A percentile compares a stretch with the other conserved stretches of the same genome.
Evolutionary conservation across 768 basidiomycete species (phyloP).

Genomic region (Hericium rajendrae): DNA sequence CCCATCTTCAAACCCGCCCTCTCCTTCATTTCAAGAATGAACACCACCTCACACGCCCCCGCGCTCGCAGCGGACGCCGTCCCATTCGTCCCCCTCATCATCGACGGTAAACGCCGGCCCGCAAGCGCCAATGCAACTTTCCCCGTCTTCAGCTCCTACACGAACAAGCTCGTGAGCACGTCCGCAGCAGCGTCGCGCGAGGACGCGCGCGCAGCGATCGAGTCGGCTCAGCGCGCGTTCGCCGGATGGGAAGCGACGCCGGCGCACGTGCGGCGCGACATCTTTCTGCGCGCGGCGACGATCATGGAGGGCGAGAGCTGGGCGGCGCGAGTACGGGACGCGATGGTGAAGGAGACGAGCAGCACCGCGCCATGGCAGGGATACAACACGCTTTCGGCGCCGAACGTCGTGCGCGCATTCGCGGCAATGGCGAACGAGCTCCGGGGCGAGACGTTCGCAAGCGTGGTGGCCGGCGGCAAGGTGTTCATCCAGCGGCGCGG

Average conservation of each 20-base stretch:
- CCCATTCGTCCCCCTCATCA: conserved; percentile 23
- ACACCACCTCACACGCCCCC: too few relatives aligned
- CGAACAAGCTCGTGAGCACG: conserved; percentile 31
- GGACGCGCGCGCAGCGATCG: conserved; percentile 9
- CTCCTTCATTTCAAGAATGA: too few relatives aligned
- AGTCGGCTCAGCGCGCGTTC: background rate
- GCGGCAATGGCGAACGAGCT: conserved; percentile 25
- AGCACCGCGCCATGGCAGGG: conserved; percentile 1
- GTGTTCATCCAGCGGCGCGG: conserved; percentile 35
- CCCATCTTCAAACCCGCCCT: too few relatives aligned
- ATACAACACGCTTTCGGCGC: conserved; percentile 13
- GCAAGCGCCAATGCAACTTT: conserved; percentile 30
- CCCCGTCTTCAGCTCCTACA: conserved; percentile 34
- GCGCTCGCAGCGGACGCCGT: background rate
- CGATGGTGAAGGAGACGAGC: background rate
- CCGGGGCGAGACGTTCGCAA: conserved; percentile 34
- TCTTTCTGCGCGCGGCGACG: background rate
- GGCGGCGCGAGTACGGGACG: background rate
- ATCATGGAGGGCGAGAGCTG: background rate
- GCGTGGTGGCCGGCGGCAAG: conserved; percentile 31
- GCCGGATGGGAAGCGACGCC: background rate
- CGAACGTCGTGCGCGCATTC: background rate
- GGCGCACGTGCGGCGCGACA: background rate
- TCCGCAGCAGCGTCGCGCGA: conserved; percentile 33
- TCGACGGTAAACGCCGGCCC: conserved; percentile 28